Percentiles rank a stretch among this genome's conserved stretches.
Conservation (phyloP, 768 basidiomycete species). For the Termitomyces sp. region DNA sequence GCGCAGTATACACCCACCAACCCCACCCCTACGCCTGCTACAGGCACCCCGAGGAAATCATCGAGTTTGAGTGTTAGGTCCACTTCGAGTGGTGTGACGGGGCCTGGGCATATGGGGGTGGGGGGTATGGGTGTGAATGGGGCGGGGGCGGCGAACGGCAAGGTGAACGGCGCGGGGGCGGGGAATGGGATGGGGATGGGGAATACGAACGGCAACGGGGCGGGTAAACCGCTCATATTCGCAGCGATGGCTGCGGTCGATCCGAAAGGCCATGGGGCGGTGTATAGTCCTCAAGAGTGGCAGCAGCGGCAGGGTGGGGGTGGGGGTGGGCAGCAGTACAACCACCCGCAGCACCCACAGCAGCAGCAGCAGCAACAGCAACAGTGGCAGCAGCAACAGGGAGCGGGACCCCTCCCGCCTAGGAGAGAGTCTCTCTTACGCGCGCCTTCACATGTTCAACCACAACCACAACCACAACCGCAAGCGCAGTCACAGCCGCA, state of each 20-base stretch:
- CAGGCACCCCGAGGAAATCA: slow-evolving; percentile 23
- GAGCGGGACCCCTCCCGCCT: background rate
- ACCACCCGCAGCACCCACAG: no score
- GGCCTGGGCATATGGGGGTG: no score
- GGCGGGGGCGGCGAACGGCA: no score
- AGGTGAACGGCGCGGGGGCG: no score
- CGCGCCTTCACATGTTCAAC: background rate
- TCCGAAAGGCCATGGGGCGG: no score
- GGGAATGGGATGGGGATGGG: no score
- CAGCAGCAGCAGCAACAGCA: background rate
- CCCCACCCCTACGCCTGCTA: slow-evolving; percentile 8
- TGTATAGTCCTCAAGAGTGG: no score
- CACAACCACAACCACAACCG: background rate
- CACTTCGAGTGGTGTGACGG: no score
- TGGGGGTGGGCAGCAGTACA: no score
- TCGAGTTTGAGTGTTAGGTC: slow-evolving; percentile 17
- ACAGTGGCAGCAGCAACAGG: background rate
- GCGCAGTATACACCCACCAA: slow-evolving; percentile 8
- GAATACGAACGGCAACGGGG: background rate
- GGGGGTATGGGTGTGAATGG: no score
- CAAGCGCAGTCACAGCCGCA: background rate
- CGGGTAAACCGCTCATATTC: slow-evolving; percentile 63
- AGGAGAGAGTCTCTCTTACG: background rate
- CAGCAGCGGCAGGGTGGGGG: no score
- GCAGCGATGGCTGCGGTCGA: slow-evolving; percentile 47